Evolutionary conservation across 164 flowering plant species (phyloP).

Genomic region (Piper longum): DNA sequence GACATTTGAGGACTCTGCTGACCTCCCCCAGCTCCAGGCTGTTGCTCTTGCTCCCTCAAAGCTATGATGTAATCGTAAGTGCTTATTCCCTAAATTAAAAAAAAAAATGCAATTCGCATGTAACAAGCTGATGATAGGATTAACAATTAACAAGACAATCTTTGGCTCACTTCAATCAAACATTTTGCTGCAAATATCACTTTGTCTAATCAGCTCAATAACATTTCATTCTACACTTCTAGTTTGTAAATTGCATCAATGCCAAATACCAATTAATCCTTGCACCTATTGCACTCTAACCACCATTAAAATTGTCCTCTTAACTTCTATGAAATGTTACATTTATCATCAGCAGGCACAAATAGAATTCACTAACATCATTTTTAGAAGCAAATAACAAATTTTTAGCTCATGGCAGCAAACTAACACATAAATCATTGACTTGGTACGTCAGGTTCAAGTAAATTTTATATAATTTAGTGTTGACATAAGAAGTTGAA

Average conservation of each 20-base stretch:
- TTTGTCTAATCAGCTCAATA: not conserved
- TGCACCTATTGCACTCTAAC: not conserved
- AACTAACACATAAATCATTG: too few species aligned
- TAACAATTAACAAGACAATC: too few species aligned
- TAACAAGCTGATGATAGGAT: not conserved
- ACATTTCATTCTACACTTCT: not conserved
- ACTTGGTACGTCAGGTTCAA: too few species aligned
- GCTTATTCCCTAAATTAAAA: constrained; percentile 59
- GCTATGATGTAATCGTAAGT: constrained; percentile 97
- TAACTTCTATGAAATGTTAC: not conserved
- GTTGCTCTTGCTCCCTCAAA: constrained; percentile 92
- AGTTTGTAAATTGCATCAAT: not conserved
- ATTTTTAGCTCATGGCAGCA: too few species aligned
- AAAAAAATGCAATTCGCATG: not conserved
- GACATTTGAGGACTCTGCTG: constrained; percentile 98
- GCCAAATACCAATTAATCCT: not conserved
- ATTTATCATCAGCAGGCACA: not conserved
- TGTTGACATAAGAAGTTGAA: too few species aligned
- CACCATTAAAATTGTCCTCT: not conserved
- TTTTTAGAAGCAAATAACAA: not conserved
- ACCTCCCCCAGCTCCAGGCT: constrained; percentile 50
- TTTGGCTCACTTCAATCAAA: too few species aligned
- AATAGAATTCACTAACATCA: too few species aligned
- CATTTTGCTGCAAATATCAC: not conserved
- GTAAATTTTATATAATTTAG: too few species aligned